phyloP scores from a whole-genome alignment of 305 asterid species.

The Ilex paraguariensis region DNA sequence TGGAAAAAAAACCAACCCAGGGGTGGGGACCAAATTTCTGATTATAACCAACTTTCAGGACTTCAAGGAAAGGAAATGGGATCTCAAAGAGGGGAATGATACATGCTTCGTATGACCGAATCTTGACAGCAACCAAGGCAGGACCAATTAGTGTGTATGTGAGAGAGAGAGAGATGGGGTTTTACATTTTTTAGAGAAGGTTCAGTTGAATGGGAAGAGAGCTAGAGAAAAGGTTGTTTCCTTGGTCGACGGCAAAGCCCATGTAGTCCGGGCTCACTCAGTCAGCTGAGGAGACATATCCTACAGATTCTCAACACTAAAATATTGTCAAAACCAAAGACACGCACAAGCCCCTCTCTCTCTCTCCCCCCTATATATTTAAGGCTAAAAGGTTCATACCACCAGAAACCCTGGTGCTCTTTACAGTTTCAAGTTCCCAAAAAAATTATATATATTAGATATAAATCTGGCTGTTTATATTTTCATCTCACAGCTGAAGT shows the following conservation, averaged over 20 bases:
- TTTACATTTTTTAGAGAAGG: neutral
- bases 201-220: constrained; percentile 68
- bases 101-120: constrained; percentile 61
- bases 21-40: constrained; percentile 71
- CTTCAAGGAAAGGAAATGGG: constrained; percentile 43
- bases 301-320: constrained; percentile 60
- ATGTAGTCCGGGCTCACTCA: constrained; percentile 63
- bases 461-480: constrained; percentile 14
- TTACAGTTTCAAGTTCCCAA: constrained; percentile 41
- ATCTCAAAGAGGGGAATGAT: constrained; percentile 41
- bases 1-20: constrained; percentile 30
- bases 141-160: constrained; percentile 17
- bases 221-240: constrained; percentile 57
- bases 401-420: constrained; percentile 17
- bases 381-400: constrained; percentile 26
- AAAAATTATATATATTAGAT: constrained; percentile 30
- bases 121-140: constrained; percentile 53
- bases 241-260: constrained; percentile 94
- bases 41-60: constrained; percentile 38
- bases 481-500: constrained; percentile 17
- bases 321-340: constrained; percentile 51
- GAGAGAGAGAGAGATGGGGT: constrained; percentile 6
- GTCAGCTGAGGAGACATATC: constrained; percentile 79
- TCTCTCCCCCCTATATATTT: constrained; percentile 18
- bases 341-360: constrained; percentile 43